Conservation (phyloP, 1,284 basidiomycete species). For the Apiotrichum porosum region DNA sequence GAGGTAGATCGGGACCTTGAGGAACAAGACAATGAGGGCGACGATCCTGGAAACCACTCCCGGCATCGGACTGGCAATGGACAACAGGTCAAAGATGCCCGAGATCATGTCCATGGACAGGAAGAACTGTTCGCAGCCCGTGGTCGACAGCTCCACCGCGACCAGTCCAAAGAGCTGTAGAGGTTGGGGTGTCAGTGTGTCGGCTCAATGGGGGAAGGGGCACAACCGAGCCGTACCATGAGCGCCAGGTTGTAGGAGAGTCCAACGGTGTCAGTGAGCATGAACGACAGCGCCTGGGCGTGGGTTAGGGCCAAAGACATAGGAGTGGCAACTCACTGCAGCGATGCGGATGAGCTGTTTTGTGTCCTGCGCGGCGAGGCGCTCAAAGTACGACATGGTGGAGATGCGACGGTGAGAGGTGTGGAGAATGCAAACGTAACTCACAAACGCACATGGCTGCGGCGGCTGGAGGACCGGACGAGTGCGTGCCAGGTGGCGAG, state of each 20-base stretch:
- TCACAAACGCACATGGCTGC: no score
- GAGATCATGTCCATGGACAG: constrained; percentile 28
- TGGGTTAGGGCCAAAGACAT: not conserved
- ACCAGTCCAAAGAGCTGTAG: constrained; percentile 39
- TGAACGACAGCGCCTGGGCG: constrained; percentile 23
- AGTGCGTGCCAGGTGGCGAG: not conserved
- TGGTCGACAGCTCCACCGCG: constrained; percentile 32
- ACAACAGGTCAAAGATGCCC: constrained; percentile 31
- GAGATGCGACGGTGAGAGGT: not conserved
- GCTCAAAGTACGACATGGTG: constrained; percentile 17
- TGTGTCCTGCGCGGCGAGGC: constrained; percentile 32
- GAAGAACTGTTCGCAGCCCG: constrained; percentile 32
- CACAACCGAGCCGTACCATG: constrained; percentile 29
- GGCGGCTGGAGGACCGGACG: no score
- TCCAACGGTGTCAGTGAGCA: constrained; percentile 16
- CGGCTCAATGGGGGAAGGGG: not conserved
- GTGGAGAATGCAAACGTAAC: no score
- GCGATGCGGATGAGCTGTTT: constrained; percentile 28
- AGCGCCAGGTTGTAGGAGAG: constrained; percentile 39
- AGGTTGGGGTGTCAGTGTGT: not conserved
- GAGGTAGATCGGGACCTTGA: constrained; percentile 37
- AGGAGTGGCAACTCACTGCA: constrained; percentile 23
- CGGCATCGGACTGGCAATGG: constrained; percentile 10
- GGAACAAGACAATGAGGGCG: constrained; percentile 20
- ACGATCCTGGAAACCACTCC: constrained; percentile 12